phyloP scores from a whole-genome alignment of 2,329 filamentous ascomycete species.

The Arthrobotrys pseudoclavata region DNA sequence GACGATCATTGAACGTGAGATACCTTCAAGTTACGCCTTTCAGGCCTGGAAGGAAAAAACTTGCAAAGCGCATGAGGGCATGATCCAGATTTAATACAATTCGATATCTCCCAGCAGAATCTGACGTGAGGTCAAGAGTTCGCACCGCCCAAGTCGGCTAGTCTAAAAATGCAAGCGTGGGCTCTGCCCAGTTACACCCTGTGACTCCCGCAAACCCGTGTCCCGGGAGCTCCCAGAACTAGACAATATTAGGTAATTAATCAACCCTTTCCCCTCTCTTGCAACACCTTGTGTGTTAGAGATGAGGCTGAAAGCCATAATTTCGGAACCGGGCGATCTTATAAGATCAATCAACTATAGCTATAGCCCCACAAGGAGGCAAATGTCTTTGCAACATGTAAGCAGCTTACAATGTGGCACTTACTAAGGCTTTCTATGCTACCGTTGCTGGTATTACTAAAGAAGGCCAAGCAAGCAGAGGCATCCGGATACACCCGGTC shows the following conservation, averaged over 20 bases:
- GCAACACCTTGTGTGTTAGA: constrained; percentile 30
- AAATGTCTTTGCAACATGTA: constrained; percentile 23
- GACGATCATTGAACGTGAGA: constrained; percentile 30
- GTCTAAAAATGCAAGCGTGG: constrained; percentile 39
- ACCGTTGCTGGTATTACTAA: constrained; percentile 32
- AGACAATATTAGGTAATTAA: constrained; percentile 43
- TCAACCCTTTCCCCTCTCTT: constrained; percentile 13
- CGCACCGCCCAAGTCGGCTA: constrained; percentile 33
- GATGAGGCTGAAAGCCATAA: constrained; percentile 44
- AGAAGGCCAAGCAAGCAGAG: not conserved
- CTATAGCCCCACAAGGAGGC: constrained; percentile 41
- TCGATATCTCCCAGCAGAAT: constrained; percentile 29
- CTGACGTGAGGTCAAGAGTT: constrained; percentile 55
- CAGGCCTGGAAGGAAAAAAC: constrained; percentile 33
- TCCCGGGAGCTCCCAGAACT: constrained; percentile 7
- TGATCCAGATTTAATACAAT: constrained; percentile 39
- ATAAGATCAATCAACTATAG: constrained; percentile 45
- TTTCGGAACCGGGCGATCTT: constrained; percentile 55
- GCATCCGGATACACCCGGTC: constrained; percentile 10
- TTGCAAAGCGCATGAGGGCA: constrained; percentile 36
- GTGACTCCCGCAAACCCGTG: not conserved
- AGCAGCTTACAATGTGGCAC: constrained; percentile 21
- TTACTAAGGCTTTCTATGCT: constrained; percentile 27
- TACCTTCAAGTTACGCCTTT: constrained; percentile 7
- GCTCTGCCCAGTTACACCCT: constrained; percentile 5